phyloP scores from a whole-genome alignment of 2,329 filamentous ascomycete genomes.

The Cucurbitaria berberidis region DNA sequence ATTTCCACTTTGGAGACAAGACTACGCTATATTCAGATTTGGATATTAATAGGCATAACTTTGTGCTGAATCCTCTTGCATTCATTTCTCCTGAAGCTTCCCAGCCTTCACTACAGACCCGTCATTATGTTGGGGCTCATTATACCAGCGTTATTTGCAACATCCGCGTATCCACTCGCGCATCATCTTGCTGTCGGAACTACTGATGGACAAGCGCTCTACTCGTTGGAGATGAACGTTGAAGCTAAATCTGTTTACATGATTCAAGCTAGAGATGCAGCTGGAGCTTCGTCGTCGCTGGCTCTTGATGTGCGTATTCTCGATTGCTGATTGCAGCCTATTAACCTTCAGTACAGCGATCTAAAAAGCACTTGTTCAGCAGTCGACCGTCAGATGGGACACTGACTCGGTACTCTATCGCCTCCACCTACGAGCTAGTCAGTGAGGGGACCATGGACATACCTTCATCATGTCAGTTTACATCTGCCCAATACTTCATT shows the following conservation, averaged over 20 bases:
- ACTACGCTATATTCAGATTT: background rate
- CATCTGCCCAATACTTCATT: background rate
- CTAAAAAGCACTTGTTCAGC: constrained; percentile 23
- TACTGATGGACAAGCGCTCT: constrained; percentile 15
- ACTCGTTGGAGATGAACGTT: constrained; percentile 25
- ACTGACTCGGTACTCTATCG: constrained; percentile 23
- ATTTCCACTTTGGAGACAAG: constrained; percentile 6
- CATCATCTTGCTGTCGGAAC: constrained; percentile 31
- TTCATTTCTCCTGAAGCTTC: background rate
- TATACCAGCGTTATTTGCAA: constrained; percentile 7
- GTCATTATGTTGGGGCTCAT: constrained; percentile 15
- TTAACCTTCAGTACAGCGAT: constrained; percentile 13
- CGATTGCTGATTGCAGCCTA: background rate
- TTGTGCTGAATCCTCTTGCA: background rate
- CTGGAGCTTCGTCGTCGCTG: constrained; percentile 22
- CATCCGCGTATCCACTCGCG: constrained; percentile 10
- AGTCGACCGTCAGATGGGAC: constrained; percentile 26
- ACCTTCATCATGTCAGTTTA: constrained; percentile 25
- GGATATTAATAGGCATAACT: background rate
- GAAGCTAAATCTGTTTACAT: constrained; percentile 10
- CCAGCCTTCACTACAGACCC: background rate
- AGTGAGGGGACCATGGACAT: constrained; percentile 25
- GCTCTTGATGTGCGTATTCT: constrained; percentile 24
- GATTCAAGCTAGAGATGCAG: constrained; percentile 18
- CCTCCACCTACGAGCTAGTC: constrained; percentile 21